phyloP scores from a whole-genome alignment of 2,329 filamentous ascomycete species.

The Lachnellula subtilissima region DNA sequence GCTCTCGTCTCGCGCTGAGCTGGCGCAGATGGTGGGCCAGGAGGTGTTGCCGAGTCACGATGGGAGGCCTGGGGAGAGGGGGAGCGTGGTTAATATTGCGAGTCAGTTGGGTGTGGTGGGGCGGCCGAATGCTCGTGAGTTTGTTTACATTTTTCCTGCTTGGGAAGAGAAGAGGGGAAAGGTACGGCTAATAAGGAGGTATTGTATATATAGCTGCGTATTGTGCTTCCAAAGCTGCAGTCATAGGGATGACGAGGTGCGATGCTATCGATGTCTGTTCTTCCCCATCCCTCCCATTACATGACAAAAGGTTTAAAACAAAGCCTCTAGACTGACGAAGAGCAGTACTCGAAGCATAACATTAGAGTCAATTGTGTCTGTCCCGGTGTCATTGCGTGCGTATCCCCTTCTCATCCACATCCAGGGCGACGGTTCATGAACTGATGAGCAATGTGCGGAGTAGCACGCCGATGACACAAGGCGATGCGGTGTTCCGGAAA shows the following conservation, averaged over 20 bases:
- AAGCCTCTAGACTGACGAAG: neutral
- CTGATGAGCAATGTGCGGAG: too few species aligned
- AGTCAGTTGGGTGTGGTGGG: conserved; percentile 40
- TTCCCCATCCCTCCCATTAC: neutral
- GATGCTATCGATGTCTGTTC: conserved; percentile 43
- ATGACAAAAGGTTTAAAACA: neutral
- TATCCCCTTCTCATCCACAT: neutral
- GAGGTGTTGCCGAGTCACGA: conserved; percentile 40
- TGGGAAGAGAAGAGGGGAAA: neutral
- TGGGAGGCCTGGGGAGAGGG: conserved; percentile 37
- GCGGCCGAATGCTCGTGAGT: conserved; percentile 38
- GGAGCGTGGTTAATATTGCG: conserved; percentile 43
- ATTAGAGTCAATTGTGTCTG: conserved; percentile 45
- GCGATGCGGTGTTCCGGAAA: conserved; percentile 28
- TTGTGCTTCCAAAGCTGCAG: conserved; percentile 42
- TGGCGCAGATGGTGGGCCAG: conserved; percentile 41
- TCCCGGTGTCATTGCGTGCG: conserved; percentile 41
- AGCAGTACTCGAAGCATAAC: conserved; percentile 39
- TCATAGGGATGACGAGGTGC: conserved; percentile 41
- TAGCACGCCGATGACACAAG: conserved; percentile 40
- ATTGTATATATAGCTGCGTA: conserved; percentile 37
- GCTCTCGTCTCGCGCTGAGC: conserved; percentile 40
- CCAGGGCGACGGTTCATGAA: too few species aligned
- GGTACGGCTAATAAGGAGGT: neutral
- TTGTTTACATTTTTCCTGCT: neutral